Evolutionary conservation across 2,329 filamentous ascomycete genomes (phyloP).

Genomic region (Phaeophleospora eucalypticola): DNA sequence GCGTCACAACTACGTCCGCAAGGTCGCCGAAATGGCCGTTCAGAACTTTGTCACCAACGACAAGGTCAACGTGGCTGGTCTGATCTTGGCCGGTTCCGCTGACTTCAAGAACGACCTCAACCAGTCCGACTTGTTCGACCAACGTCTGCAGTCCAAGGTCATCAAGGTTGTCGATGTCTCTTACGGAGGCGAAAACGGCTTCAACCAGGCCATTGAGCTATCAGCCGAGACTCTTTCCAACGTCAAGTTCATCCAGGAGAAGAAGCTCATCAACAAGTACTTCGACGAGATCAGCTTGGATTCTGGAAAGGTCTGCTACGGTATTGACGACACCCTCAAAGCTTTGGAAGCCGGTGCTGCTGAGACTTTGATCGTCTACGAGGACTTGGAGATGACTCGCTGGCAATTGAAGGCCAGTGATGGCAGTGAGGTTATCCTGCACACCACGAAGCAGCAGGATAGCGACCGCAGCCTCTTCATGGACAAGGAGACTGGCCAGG

Average conservation of each 20-base stretch:
- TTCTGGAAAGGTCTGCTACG: slow-evolving; percentile 94
- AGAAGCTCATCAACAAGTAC: slow-evolving; percentile 98
- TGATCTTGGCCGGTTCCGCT: slow-evolving; percentile 93
- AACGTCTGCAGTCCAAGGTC: slow-evolving; percentile 85
- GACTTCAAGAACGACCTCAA: slow-evolving; percentile 99
- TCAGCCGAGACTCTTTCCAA: slow-evolving; percentile 94
- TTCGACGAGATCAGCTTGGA: slow-evolving; percentile 99
- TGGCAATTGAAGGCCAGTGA: slow-evolving; percentile 80
- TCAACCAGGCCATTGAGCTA: slow-evolving; percentile 98
- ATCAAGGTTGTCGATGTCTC: slow-evolving; percentile 99
- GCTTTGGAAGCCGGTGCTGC: slow-evolving; percentile 92
- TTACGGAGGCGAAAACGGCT: slow-evolving; percentile 97
- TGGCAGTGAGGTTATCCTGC: slow-evolving; percentile 69
- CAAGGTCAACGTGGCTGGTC: slow-evolving; percentile 94
- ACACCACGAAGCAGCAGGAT: slow-evolving; percentile 86
- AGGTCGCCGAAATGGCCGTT: slow-evolving; percentile 94
- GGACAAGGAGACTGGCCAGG: slow-evolving; percentile 91
- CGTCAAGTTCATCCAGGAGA: slow-evolving; percentile 99
- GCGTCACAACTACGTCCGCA: slow-evolving; percentile 99
- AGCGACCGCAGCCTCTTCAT: slow-evolving; percentile 76
- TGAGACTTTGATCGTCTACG: slow-evolving; percentile 91
- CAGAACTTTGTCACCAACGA: slow-evolving; percentile 99
- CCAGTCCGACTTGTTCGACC: slow-evolving; percentile 94
- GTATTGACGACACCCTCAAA: slow-evolving; percentile 96
- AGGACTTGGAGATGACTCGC: slow-evolving; percentile 92